phyloP scores from a whole-genome alignment of 192 early-diverging fungal species.

The Coemansia sp. region DNA sequence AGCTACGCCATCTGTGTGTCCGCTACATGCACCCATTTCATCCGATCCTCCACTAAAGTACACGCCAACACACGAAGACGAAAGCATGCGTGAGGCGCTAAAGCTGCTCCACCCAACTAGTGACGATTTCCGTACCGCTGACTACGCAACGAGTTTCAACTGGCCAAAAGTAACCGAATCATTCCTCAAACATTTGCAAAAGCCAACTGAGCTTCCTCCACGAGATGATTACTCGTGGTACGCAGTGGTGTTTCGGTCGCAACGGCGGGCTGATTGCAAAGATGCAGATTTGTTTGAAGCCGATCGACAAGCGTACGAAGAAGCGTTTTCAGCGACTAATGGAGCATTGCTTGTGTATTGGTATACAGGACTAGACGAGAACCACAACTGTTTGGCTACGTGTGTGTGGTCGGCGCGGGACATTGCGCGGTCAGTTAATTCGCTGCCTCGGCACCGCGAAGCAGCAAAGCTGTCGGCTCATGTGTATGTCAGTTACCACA shows the following conservation, averaged over 20 bases:
- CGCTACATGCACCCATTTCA: slow-evolving; percentile 6
- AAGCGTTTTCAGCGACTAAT: slow-evolving; percentile 33
- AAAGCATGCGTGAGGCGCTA: slow-evolving; percentile 37
- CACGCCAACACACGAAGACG: slow-evolving; percentile 34
- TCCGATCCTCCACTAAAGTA: slow-evolving; percentile 12
- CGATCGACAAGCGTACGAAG: slow-evolving; percentile 38
- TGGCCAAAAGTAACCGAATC: slow-evolving; percentile 30
- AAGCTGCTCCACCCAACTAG: slow-evolving; percentile 16
- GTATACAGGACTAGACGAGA: slow-evolving; percentile 40
- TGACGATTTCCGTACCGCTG: slow-evolving; percentile 28
- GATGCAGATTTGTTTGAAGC: slow-evolving; percentile 42
- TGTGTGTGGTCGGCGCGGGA: slow-evolving; percentile 45
- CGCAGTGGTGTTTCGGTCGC: slow-evolving; percentile 48
- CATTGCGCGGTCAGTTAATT: slow-evolving; percentile 41
- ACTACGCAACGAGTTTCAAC: slow-evolving; percentile 42
- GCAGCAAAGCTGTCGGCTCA: slow-evolving; percentile 38
- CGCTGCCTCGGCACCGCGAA: slow-evolving; percentile 28
- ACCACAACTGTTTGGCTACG: slow-evolving; percentile 45
- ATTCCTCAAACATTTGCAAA: slow-evolving; percentile 6
- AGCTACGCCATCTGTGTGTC: neutral
- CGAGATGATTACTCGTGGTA: slow-evolving; percentile 25
- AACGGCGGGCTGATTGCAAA: slow-evolving; percentile 36
- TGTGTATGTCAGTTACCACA: slow-evolving; percentile 41
- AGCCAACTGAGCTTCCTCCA: neutral
- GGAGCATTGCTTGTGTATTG: slow-evolving; percentile 44